A percentile compares a stretch with the other conserved stretches of the same genome.
Conservation (phyloP, 495 filamentous ascomycete genomes). For the Tuber indicum region DNA sequence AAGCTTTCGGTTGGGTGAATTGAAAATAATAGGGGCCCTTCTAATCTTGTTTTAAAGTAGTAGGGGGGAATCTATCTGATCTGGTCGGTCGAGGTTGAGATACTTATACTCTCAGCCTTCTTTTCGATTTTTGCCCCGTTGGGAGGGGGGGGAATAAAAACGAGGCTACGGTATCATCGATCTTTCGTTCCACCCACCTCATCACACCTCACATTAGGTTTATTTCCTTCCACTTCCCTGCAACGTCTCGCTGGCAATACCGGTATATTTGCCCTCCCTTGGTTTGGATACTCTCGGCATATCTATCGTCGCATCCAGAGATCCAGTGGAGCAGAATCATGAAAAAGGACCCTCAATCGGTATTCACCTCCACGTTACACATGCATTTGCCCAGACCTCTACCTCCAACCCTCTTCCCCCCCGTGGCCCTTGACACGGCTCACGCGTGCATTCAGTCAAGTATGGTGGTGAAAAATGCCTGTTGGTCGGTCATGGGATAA, state of each 20-base stretch:
- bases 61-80: neutral
- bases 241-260: neutral
- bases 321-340: neutral
- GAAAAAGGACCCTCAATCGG: neutral
- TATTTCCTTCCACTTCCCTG: neutral
- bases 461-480: neutral
- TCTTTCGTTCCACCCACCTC: neutral
- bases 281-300: neutral
- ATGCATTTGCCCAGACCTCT: neutral
- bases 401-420: constrained; percentile 1
- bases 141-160: neutral
- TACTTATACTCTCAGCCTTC: constrained; percentile 5
- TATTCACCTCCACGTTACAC: neutral
- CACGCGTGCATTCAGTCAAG: neutral
- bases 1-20: constrained; percentile 1
- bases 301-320: neutral
- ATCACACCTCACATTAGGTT: neutral
- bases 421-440: neutral
- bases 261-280: neutral
- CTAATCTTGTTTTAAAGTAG: neutral
- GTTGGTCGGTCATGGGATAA: constrained; percentile 1
- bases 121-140: neutral
- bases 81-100: neutral
- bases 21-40: neutral
- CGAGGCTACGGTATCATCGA: neutral